These are phyloP conservation scores for Tieghemiomyces parasiticus DNA, from an alignment of 192 early-diverging fungal species.

Conservation along the genomic window DNA sequence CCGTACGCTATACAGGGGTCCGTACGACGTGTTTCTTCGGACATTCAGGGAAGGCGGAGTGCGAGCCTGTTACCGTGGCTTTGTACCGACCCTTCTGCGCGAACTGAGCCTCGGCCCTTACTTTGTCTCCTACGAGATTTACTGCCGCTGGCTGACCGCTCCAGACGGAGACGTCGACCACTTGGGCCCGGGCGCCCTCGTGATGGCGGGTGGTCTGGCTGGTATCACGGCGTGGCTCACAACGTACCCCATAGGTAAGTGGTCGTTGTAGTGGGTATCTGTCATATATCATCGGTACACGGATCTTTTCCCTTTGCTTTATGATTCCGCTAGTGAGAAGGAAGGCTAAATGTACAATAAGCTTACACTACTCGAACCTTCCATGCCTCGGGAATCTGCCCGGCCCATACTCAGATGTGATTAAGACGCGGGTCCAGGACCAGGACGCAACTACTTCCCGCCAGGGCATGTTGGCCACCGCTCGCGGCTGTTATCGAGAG, in stretches of 20 bases:
- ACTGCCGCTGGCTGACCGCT: slow-evolving; percentile 24
- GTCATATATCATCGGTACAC: too few species aligned
- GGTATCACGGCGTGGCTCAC: slow-evolving; percentile 38
- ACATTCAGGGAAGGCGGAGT: slow-evolving; percentile 30
- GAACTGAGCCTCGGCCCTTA: slow-evolving; percentile 40
- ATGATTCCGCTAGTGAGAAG: too few species aligned
- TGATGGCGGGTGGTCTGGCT: slow-evolving; percentile 37
- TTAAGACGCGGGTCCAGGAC: slow-evolving; percentile 42
- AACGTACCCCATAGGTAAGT: slow-evolving; percentile 38
- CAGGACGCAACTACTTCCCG: slow-evolving; percentile 21
- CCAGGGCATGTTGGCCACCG: slow-evolving; percentile 25
- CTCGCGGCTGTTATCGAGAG: slow-evolving; percentile 30
- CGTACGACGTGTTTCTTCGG: slow-evolving; percentile 31
- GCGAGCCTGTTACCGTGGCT: slow-evolving; percentile 32
- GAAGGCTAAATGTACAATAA: too few species aligned
- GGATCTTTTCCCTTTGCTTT: too few species aligned
- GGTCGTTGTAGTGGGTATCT: too few species aligned
- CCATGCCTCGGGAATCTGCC: too few species aligned
- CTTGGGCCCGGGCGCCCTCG: slow-evolving; percentile 23
- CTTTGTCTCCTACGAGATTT: slow-evolving; percentile 34
- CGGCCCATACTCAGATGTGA: slow-evolving; percentile 35
- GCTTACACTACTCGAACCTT: too few species aligned
- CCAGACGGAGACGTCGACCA: slow-evolving; percentile 20
- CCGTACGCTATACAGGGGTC: slow-evolving; percentile 25
- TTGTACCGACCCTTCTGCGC: slow-evolving; percentile 29